Conservation (phyloP, 2,329 filamentous ascomycete genomes). For the Colletotrichum chrysophilum region DNA sequence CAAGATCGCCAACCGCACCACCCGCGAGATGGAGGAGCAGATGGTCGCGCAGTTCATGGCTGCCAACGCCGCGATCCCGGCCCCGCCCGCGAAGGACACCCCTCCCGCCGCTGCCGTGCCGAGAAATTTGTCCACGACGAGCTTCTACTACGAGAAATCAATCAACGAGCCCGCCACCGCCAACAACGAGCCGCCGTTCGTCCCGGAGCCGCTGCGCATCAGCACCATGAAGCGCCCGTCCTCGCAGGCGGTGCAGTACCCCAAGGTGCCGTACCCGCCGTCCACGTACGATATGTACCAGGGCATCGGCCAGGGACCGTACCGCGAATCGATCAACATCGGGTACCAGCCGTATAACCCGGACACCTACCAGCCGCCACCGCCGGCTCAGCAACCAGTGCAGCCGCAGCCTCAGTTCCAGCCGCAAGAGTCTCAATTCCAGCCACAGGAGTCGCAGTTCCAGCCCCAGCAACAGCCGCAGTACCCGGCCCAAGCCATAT, state of each 20-base stretch:
- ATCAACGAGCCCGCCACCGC: background rate
- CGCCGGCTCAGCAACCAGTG: background rate
- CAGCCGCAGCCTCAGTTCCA: background rate
- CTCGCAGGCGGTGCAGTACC: background rate
- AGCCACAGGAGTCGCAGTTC: background rate
- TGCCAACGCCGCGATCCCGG: background rate
- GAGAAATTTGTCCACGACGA: background rate
- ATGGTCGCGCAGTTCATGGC: slow-evolving; percentile 5
- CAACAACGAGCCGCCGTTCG: background rate
- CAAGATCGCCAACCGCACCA: slow-evolving; percentile 7
- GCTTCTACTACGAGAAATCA: slow-evolving; percentile 14
- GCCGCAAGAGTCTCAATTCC: background rate
- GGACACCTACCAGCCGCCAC: background rate
- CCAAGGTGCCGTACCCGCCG: background rate
- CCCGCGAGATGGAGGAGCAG: slow-evolving; percentile 14
- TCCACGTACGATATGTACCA: slow-evolving; percentile 13
- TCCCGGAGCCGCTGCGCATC: background rate
- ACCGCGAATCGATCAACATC: slow-evolving; percentile 14
- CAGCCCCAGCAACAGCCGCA: background rate
- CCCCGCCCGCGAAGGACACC: background rate
- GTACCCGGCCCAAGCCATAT: background rate
- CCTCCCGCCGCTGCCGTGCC: background rate
- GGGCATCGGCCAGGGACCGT: slow-evolving; percentile 6
- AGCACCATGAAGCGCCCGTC: background rate
- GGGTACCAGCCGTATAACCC: slow-evolving; percentile 10